Percentiles rank a stretch among this genome's conserved stretches.
phyloP scores from a whole-genome alignment of 1,284 basidiomycete genomes.

The Psilocybe mexicana region DNA sequence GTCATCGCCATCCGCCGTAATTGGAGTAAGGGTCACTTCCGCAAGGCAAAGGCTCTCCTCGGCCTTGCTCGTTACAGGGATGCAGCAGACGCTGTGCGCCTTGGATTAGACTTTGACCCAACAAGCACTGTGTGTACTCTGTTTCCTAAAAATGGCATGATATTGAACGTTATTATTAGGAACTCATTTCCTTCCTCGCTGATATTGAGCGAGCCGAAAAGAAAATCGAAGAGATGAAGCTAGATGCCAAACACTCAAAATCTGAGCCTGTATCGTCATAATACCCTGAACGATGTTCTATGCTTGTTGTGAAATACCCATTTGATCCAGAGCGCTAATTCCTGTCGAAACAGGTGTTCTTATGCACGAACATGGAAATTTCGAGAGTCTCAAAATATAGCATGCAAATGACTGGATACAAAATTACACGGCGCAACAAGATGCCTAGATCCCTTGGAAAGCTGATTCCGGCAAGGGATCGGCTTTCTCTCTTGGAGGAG shows the following conservation, averaged over 20 bases:
- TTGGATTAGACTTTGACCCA: conserved; percentile 91
- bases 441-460: neutral
- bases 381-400: no score
- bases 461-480: conserved; percentile 1
- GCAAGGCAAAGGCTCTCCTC: conserved; percentile 86
- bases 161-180: conserved; percentile 16
- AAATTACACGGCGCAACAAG: no score
- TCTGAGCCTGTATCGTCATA: conserved; percentile 9
- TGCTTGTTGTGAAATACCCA: conserved; percentile 5
- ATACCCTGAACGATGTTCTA: conserved; percentile 4
- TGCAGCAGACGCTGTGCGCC: conserved; percentile 78
- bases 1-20: conserved; percentile 83
- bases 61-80: conserved; percentile 75
- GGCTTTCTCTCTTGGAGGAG: neutral
- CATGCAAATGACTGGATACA: no score
- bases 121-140: conserved; percentile 64
- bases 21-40: conserved; percentile 96
- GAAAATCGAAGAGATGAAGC: conserved; percentile 20
- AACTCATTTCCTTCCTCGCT: conserved; percentile 29
- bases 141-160: no score
- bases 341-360: no score
- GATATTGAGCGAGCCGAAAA: conserved; percentile 30
- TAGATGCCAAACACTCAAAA: conserved; percentile 18
- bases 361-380: no score
- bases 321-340: neutral